phyloP scores from a whole-genome alignment of 257 asterid genomes.

The Hygrophila difformis region DNA sequence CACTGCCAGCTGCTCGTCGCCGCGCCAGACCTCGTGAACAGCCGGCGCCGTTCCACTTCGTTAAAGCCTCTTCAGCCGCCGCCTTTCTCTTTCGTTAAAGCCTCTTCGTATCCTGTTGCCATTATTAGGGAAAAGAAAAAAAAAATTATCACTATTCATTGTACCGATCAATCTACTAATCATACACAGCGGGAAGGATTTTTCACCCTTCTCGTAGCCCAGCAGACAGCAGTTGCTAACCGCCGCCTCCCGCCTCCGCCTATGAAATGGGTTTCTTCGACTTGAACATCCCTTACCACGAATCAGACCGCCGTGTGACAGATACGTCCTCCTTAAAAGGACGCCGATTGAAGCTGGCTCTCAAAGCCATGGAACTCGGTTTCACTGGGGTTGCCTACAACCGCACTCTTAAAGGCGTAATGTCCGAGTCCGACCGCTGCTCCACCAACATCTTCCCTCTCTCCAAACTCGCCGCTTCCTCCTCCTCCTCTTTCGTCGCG shows the following conservation, averaged over 20 bases:
- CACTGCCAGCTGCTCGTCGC: too few relatives aligned
- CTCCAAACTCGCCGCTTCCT: conserved; percentile 39
- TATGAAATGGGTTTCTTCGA: conserved; percentile 71
- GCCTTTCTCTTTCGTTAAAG: too few relatives aligned
- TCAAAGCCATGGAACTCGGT: conserved; percentile 77
- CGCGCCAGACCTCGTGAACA: too few relatives aligned
- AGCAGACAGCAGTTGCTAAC: too few relatives aligned
- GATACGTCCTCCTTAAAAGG: conserved; percentile 45
- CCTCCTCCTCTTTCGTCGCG: conserved; percentile 36
- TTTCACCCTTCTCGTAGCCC: too few relatives aligned
- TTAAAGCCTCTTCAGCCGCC: too few relatives aligned
- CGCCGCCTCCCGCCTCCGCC: conserved; percentile 8
- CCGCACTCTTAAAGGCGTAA: conserved; percentile 72
- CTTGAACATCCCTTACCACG: conserved; percentile 62
- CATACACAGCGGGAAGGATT: too few relatives aligned
- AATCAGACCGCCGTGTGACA: conserved; percentile 52
- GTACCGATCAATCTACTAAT: too few relatives aligned
- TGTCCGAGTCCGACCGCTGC: conserved; percentile 82
- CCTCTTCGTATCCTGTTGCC: too few relatives aligned
- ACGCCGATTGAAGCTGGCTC: conserved; percentile 56
- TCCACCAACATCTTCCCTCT: conserved; percentile 50
- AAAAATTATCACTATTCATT: too few relatives aligned
- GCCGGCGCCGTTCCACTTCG: too few relatives aligned
- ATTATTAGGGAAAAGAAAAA: too few relatives aligned
- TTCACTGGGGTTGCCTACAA: conserved; percentile 81